Conservation (phyloP, 495 filamentous ascomycete genomes). For the Aspergillus olivimuriae region DNA sequence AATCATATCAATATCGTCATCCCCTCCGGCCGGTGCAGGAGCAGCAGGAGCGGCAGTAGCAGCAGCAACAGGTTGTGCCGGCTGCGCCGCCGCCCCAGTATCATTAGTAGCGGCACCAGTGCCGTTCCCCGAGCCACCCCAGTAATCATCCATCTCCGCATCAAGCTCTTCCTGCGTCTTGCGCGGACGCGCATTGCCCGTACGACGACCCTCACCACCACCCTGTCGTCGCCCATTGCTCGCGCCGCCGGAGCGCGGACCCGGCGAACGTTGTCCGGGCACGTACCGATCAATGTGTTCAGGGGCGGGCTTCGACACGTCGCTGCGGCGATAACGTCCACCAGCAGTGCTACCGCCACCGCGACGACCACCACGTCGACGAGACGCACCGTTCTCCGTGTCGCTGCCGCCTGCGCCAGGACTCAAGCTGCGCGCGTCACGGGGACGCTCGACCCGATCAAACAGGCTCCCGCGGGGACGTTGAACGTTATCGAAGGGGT, state of each 20-base stretch:
- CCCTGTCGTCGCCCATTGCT: conserved; percentile 49
- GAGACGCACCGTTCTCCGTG: conserved; percentile 17
- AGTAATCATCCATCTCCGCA: conserved; percentile 95
- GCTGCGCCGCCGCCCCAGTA: conserved; percentile 12
- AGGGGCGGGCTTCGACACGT: conserved; percentile 62
- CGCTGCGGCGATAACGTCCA: conserved; percentile 50
- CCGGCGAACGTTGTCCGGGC: conserved; percentile 47
- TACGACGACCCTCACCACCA: conserved; percentile 32
- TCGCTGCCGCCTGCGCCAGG: conserved; percentile 26
- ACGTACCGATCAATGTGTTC: conserved; percentile 81
- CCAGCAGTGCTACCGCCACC: conserved; percentile 18
- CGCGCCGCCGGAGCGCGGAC: conserved; percentile 24
- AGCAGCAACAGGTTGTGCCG: conserved; percentile 20
- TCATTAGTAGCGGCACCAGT: conserved; percentile 22
- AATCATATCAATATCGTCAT: conserved; percentile 56
- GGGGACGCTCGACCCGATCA: conserved; percentile 59
- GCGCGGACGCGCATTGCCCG: conserved; percentile 55
- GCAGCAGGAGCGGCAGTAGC: conserved; percentile 27
- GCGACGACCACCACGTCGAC: conserved; percentile 32
- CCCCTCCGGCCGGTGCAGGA: conserved; percentile 22
- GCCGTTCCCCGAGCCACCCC: conserved; percentile 42
- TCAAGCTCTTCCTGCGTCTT: conserved; percentile 94
- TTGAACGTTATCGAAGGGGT: conserved; percentile 52
- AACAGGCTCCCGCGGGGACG: conserved; percentile 63
- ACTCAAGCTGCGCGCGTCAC: conserved; percentile 35